Percentiles rank a stretch among this genome's conserved stretches.
Conservation (phyloP, 805 yeast species). For the Candida sonorensis region DNA sequence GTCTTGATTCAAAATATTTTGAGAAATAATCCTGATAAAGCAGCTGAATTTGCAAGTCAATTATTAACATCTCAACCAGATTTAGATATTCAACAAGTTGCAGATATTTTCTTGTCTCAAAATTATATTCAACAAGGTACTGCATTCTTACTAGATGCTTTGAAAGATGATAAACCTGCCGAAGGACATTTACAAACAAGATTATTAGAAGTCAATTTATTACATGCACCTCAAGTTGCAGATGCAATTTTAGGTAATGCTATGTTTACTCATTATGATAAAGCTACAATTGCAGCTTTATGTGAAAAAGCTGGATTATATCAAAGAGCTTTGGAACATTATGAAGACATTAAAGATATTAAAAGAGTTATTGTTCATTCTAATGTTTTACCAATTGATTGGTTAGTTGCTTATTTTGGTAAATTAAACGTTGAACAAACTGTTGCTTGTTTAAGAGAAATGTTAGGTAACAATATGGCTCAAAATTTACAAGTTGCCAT, state of each 20-base stretch:
- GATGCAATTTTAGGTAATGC: constrained; percentile 96
- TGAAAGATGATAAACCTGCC: constrained; percentile 87
- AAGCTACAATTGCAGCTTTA: constrained; percentile 83
- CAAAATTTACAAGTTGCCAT: constrained; percentile 89
- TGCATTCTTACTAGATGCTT: constrained; percentile 90
- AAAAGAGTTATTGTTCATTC: constrained; percentile 92
- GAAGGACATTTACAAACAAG: constrained; percentile 96
- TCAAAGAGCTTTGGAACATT: constrained; percentile 95
- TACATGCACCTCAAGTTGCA: constrained; percentile 99
- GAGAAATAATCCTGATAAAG: constrained; percentile 94
- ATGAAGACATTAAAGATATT: constrained; percentile 90
- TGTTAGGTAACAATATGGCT: constrained; percentile 70
- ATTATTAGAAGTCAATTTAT: constrained; percentile 82
- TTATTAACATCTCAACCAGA: constrained; percentile 58
- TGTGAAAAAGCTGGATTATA: constrained; percentile 94
- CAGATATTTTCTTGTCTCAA: constrained; percentile 92
- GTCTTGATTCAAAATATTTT: constrained; percentile 85
- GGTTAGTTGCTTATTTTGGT: constrained; percentile 91
- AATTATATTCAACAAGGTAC: constrained; percentile 97
- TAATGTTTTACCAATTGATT: constrained; percentile 76
- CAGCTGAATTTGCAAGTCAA: constrained; percentile 92
- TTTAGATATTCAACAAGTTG: constrained; percentile 76
- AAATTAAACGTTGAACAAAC: constrained; percentile 92
- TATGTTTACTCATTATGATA: constrained; percentile 94
- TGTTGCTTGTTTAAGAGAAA: constrained; percentile 76